Evolutionary conservation across 1,284 basidiomycete species (phyloP).

Genomic region (Ceratobasidium sp.): DNA sequence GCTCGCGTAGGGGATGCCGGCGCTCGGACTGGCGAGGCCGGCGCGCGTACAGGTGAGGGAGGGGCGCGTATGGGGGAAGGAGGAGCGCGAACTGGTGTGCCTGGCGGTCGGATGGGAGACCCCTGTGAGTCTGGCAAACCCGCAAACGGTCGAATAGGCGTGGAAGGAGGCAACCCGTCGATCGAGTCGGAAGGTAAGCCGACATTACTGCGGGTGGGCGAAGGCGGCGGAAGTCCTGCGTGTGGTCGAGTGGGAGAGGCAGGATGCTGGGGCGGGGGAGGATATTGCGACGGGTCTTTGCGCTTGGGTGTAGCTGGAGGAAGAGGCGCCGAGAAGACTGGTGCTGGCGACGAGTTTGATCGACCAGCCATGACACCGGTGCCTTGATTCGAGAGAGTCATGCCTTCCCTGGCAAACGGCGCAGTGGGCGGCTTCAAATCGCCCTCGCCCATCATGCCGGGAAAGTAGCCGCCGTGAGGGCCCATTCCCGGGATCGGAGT

Average conservation of each 20-base stretch:
- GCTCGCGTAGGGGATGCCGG: constrained; percentile 3
- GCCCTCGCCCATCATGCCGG: background rate
- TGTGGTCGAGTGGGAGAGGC: constrained; percentile 31
- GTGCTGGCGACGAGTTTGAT: background rate
- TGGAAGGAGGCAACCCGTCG: constrained; percentile 22
- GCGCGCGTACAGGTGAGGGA: constrained; percentile 1
- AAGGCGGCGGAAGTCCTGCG: constrained; percentile 18
- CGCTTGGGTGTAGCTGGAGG: constrained; percentile 9
- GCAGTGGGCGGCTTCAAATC: constrained; percentile 18
- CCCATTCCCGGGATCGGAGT: constrained; percentile 30
- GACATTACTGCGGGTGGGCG: background rate
- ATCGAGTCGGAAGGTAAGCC: background rate
- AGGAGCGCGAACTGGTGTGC: background rate
- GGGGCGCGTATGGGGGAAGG: background rate
- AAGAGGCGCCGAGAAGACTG: background rate
- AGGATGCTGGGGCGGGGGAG: constrained; percentile 31
- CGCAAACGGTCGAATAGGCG: constrained; percentile 15
- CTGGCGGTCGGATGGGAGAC: too few species aligned
- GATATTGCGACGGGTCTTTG: constrained; percentile 11
- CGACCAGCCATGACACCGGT: background rate
- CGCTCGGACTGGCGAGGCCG: constrained; percentile 10
- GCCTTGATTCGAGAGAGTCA: background rate
- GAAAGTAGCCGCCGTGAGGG: constrained; percentile 8
- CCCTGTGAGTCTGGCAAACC: constrained; percentile 7
- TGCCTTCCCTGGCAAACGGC: background rate